Conservation (phyloP, 2,329 filamentous ascomycete species). For the Hypoxylon sp. region DNA sequence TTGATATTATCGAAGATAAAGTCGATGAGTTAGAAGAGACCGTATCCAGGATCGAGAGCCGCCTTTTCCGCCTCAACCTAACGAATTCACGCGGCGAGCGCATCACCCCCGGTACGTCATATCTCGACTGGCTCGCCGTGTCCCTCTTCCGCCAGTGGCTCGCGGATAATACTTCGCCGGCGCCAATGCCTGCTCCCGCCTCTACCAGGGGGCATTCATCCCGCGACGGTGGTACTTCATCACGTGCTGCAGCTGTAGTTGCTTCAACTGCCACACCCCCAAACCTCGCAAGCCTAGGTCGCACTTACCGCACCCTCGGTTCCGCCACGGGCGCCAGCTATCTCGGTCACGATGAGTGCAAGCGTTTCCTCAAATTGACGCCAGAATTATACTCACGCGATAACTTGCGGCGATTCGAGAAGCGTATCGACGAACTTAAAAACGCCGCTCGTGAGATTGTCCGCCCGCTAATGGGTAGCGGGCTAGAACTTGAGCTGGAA, state of each 20-base stretch:
- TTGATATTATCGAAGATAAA: conserved; percentile 95
- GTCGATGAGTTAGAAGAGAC: conserved; percentile 90
- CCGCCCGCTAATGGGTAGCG: conserved; percentile 86
- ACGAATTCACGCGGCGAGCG: conserved; percentile 85
- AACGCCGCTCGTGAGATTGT: conserved; percentile 84
- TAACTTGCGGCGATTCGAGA: conserved; percentile 87
- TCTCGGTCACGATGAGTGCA: conserved; percentile 87
- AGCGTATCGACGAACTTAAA: conserved; percentile 90
- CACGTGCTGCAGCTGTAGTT: conserved; percentile 51
- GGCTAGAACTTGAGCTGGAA: conserved; percentile 81
- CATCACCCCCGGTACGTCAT: conserved; percentile 82
- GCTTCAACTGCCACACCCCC: conserved; percentile 56
- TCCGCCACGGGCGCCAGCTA: conserved; percentile 72
- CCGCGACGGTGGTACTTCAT: conserved; percentile 39
- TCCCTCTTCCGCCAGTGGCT: conserved; percentile 93
- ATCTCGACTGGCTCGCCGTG: conserved; percentile 90
- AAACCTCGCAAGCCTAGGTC: conserved; percentile 72
- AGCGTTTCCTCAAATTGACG: conserved; percentile 86
- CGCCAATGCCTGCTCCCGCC: conserved; percentile 62
- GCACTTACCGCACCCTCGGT: conserved; percentile 83
- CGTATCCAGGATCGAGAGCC: conserved; percentile 82
- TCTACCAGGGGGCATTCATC: conserved; percentile 37
- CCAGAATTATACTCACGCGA: conserved; percentile 88
- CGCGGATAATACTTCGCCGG: conserved; percentile 86
- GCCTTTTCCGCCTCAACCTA: conserved; percentile 84